Evolutionary conservation across 2,329 filamentous ascomycete species (phyloP).

Genomic region (Colletotrichum sp.): DNA sequence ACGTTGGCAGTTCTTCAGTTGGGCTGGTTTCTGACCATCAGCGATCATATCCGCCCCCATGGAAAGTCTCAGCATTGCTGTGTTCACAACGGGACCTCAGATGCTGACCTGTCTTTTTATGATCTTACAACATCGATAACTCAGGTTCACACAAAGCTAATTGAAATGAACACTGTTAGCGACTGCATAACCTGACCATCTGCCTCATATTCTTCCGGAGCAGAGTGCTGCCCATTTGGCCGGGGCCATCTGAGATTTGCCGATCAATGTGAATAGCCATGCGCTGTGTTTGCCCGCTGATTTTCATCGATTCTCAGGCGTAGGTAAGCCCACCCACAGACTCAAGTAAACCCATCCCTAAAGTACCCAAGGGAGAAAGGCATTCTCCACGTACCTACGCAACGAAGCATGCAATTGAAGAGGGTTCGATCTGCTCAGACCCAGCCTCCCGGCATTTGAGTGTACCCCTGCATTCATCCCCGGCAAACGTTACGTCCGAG

Average conservation of each 20-base stretch:
- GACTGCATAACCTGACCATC: neutral
- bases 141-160: neutral
- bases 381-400: neutral
- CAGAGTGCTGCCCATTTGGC: neutral
- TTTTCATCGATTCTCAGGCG: neutral
- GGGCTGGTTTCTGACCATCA: neutral
- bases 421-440: neutral
- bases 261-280: neutral
- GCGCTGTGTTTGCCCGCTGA: neutral
- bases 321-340: neutral
- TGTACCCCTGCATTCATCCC: neutral
- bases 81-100: neutral
- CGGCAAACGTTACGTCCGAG: neutral
- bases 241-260: neutral
- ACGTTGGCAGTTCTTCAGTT: neutral
- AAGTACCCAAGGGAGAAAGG: neutral
- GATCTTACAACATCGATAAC: neutral
- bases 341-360: neutral
- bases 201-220: neutral
- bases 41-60: neutral
- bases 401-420: neutral
- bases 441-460: neutral
- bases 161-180: neutral
- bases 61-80: neutral
- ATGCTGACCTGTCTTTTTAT: neutral